Evolutionary conservation across 2,329 filamentous ascomycete species (phyloP), one percentile per base, ranked within the genome.

Genomic region (Scortechinia acanthostroma): DNA sequence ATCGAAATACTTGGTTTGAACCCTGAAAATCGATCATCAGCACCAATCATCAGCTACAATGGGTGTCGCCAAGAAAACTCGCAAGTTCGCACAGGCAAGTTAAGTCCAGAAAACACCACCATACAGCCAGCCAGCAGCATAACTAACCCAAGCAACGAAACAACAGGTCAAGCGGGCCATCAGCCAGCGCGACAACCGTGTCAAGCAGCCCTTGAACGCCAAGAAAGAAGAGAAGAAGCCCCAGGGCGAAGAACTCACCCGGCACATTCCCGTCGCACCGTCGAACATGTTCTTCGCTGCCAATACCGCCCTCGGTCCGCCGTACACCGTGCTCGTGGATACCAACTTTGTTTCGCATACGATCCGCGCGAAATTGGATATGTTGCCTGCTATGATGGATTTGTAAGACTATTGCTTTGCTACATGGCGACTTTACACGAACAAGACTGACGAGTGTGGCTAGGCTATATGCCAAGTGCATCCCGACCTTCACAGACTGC

Each of bases 261-360:
- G 47, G 30, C 43, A 13, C 54, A 80, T 76, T 43, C 85, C 86
- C 3, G 87, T 93, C 69, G 85, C 87, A 58, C 86, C 88, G 13
- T 88, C 86, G 17, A 77, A 80, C 50, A 80, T 95, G 65, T 95
- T 94, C 78, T 94, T 94, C 66, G 77, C 87, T 58, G 85, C 88
- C 72, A 96, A 96, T 68, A 85, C 83, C 45, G 86, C 88, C 45
- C 79, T 96, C 40, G 81, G 88, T 10, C 89, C 91, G 3, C 89
- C 90, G 1, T 94, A 95, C 70, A 66, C 66, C 43, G 77, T 91
- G 46, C 77, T 94, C 6, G 76, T 93, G 57, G 88, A 95, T 63
- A 91, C 89, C 62, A 95, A 95, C 61, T 95, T 95, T 59, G 76
- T 95, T 50, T 88, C 83, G 30, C 90, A 95, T 64, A 93, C 90